These are phyloP conservation scores for Decorospora gaudefroyi DNA, from an alignment of 2,329 filamentous ascomycete species.

Conservation along the genomic window DNA sequence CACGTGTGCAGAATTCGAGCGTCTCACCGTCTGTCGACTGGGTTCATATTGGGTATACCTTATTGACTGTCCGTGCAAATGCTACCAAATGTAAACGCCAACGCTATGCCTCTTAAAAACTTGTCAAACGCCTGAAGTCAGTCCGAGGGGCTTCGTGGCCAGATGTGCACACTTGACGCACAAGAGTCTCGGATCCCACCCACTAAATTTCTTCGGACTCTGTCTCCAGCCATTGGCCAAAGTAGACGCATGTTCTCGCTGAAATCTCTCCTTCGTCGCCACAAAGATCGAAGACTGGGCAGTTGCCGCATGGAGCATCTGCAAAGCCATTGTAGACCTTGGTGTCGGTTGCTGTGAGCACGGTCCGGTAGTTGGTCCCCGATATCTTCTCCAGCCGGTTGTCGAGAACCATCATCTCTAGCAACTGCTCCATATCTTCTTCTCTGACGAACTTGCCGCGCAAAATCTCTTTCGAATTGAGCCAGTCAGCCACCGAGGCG, in stretches of 20 bases:
- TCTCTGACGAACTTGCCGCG: constrained; percentile 67
- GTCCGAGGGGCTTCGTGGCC: neutral
- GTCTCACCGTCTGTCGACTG: no score
- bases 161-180: no score
- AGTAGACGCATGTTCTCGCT: constrained; percentile 89
- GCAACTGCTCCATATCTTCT: constrained; percentile 78
- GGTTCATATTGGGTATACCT: constrained; percentile 2
- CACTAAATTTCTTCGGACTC: constrained; percentile 33
- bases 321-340: constrained; percentile 75
- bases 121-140: neutral
- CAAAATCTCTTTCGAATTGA: constrained; percentile 71
- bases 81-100: constrained; percentile 4
- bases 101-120: constrained; percentile 2
- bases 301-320: constrained; percentile 86
- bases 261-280: constrained; percentile 89
- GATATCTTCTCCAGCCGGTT: constrained; percentile 72
- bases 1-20: no score
- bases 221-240: constrained; percentile 73
- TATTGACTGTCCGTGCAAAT: constrained; percentile 1
- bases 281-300: constrained; percentile 91
- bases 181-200: no score
- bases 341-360: constrained; percentile 47
- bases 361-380: constrained; percentile 56
- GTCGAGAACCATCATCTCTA: constrained; percentile 89
- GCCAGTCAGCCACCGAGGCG: constrained; percentile 72